A percentile compares a stretch with the other conserved stretches of the same genome.
Evolutionary conservation across 208 protist species (phyloP).

Genomic region (Herpetomonas samuelpessoai): DNA sequence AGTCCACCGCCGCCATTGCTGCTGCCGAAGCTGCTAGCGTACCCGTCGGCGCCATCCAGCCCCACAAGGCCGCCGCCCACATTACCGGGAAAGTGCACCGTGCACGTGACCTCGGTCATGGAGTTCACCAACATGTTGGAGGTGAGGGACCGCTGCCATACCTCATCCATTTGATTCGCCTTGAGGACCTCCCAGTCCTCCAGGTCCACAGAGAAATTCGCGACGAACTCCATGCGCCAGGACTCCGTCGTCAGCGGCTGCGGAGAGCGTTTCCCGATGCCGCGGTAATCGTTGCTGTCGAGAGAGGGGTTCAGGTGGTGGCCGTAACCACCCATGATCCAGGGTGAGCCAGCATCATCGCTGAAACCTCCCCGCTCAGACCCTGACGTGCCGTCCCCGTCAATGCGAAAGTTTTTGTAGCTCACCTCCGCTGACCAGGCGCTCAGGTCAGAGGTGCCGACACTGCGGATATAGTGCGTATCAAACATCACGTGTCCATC

Average conservation of each 20-base stretch:
- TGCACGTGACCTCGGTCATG: conserved; percentile 54
- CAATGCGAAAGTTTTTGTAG: conserved; percentile 69
- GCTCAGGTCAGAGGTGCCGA: conserved; percentile 54
- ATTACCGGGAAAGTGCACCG: conserved; percentile 25
- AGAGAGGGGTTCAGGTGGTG: background rate
- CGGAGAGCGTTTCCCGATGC: background rate
- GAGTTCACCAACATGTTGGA: conserved; percentile 63
- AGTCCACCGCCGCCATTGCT: background rate
- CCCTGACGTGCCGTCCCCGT: conserved; percentile 4
- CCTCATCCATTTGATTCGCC: conserved; percentile 53
- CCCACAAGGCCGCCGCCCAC: background rate
- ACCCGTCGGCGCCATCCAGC: background rate
- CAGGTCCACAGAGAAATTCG: conserved; percentile 60
- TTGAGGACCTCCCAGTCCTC: conserved; percentile 68
- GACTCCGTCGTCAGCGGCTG: background rate
- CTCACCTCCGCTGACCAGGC: conserved; percentile 70
- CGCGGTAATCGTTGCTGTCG: conserved; percentile 7
- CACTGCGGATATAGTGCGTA: conserved; percentile 57
- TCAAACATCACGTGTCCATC: conserved; percentile 84
- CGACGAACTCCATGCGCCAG: conserved; percentile 41
- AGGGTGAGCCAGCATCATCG: background rate
- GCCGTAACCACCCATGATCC: background rate
- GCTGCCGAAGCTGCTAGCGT: background rate
- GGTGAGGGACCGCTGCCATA: conserved; percentile 68
- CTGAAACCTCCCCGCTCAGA: conserved; percentile 13